Evolutionary conservation across 768 basidiomycete species (phyloP).

Genomic region (Phylloporus sp.): DNA sequence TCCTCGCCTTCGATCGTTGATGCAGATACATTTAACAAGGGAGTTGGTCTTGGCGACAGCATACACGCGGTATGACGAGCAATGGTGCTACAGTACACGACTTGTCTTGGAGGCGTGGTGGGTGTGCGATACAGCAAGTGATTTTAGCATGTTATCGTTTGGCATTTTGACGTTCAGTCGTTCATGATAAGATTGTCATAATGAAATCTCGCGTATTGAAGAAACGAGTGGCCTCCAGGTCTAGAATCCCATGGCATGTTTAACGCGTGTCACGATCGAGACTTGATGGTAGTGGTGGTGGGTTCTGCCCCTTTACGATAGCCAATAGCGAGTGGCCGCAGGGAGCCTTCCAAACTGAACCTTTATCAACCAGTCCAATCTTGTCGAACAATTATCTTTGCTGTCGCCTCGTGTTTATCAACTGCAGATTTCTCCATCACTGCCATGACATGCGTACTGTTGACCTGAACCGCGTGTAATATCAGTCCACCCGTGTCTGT

Average conservation of each 20-base stretch:
- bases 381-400: constrained; percentile 6
- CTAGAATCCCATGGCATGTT: constrained; percentile 15
- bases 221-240: neutral
- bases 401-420: constrained; percentile 25
- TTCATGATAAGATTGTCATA: constrained; percentile 23
- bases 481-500: constrained; percentile 10
- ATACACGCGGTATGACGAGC: constrained; percentile 12
- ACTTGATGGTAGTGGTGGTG: neutral
- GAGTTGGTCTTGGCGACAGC: constrained; percentile 3
- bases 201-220: neutral
- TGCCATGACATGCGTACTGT: constrained; percentile 24
- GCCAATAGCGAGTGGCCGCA: constrained; percentile 9
- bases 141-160: constrained; percentile 8
- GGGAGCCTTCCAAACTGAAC: constrained; percentile 18
- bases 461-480: constrained; percentile 30
- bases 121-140: neutral
- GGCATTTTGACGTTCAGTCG: constrained; percentile 8
- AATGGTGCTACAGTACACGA: constrained; percentile 1
- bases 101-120: constrained; percentile 3
- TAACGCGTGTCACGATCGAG: constrained; percentile 17
- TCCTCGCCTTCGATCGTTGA: constrained; percentile 22
- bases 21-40: constrained; percentile 10
- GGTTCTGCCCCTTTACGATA: constrained; percentile 3
- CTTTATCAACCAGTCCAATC: neutral
- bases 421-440: constrained; percentile 11